phyloP scores from a whole-genome alignment of 192 early-diverging fungal species.

The Mortierella alpina region DNA sequence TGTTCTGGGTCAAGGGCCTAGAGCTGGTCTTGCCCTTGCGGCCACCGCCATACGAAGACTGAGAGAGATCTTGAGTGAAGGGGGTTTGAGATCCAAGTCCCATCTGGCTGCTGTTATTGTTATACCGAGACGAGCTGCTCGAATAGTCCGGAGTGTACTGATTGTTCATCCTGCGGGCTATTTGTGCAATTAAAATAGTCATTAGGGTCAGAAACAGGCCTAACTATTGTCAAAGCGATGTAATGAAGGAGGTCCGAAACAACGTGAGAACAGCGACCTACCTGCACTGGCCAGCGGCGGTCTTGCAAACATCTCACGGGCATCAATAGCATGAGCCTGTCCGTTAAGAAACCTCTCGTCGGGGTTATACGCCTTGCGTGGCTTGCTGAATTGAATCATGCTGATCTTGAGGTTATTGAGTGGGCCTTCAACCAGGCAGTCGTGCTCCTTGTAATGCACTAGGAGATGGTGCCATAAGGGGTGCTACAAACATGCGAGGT shows the following conservation, averaged over 20 bases:
- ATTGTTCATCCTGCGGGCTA: conserved; percentile 60
- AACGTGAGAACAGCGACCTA: conserved; percentile 15
- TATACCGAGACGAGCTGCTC: conserved; percentile 59
- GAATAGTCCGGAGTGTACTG: conserved; percentile 61
- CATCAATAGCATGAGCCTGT: conserved; percentile 67
- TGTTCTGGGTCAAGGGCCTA: conserved; percentile 60
- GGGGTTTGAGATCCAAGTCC: conserved; percentile 67
- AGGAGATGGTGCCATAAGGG: conserved; percentile 97
- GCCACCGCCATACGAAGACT: conserved; percentile 59
- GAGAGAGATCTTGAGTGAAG: conserved; percentile 71
- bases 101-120: conserved; percentile 56
- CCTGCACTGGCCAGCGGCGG: conserved; percentile 62
- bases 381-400: conserved; percentile 89
- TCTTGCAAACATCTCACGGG: conserved; percentile 67
- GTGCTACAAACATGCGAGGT: conserved; percentile 61
- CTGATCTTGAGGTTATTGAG: conserved; percentile 88
- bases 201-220: neutral
- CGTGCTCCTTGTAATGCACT: conserved; percentile 89
- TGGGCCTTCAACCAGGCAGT: conserved; percentile 93
- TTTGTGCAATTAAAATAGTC: neutral
- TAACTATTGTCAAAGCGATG: neutral
- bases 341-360: conserved; percentile 71
- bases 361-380: conserved; percentile 66
- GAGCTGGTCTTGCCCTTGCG: conserved; percentile 59
- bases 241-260: neutral